Percentiles rank a stretch among this genome's conserved stretches.
Evolutionary conservation across 1,139 yeast species (phyloP).

Genomic region (Yamadazyma sp.): DNA sequence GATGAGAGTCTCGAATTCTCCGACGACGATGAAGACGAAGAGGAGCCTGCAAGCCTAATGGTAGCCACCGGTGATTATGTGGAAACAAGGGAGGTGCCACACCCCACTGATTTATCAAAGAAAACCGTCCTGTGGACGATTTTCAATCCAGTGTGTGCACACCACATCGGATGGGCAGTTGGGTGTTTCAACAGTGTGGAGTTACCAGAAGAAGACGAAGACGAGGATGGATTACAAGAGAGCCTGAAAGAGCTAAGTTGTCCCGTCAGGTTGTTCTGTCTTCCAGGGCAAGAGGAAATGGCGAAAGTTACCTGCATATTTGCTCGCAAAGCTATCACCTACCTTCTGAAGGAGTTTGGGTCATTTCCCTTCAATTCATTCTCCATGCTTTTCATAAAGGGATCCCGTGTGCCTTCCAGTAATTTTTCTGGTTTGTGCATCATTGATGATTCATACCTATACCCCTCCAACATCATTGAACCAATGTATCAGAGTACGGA

Average conservation of each 20-base stretch:
- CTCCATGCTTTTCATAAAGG: constrained; percentile 72
- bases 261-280: constrained; percentile 56
- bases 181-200: constrained; percentile 77
- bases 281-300: constrained; percentile 55
- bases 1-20: constrained; percentile 28
- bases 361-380: constrained; percentile 89
- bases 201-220: constrained; percentile 45
- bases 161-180: constrained; percentile 94
- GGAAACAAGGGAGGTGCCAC: constrained; percentile 48
- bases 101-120: constrained; percentile 61
- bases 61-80: constrained; percentile 78
- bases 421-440: constrained; percentile 80
- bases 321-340: constrained; percentile 76
- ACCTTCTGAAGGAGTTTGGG: constrained; percentile 83
- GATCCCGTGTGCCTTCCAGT: constrained; percentile 44
- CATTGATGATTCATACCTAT: constrained; percentile 63
- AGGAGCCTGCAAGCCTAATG: constrained; percentile 53
- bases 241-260: constrained; percentile 32
- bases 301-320: constrained; percentile 78
- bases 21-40: constrained; percentile 49
- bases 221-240: constrained; percentile 32
- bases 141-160: constrained; percentile 87
- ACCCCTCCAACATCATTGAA: constrained; percentile 75
- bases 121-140: constrained; percentile 79
- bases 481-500: constrained; percentile 76